Evolutionary conservation across 2,329 filamentous ascomycete genomes (phyloP).

Genomic region (Diaporthe humulicola): DNA sequence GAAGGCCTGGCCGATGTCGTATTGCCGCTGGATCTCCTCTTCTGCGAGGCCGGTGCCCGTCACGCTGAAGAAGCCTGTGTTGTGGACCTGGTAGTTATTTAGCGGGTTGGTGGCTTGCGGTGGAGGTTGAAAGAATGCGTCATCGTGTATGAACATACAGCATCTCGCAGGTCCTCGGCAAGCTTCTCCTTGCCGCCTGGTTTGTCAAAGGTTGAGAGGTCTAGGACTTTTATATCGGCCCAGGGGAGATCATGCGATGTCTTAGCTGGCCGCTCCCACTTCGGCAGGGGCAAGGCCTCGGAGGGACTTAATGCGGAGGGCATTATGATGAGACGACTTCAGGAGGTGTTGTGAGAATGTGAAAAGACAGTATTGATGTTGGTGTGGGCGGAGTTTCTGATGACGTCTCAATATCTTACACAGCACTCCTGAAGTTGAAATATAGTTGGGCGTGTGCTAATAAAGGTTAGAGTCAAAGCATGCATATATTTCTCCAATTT

Average conservation of each 20-base stretch:
- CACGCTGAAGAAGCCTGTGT: conserved; percentile 65
- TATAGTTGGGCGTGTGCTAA: not conserved
- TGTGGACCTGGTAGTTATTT: conserved; percentile 42
- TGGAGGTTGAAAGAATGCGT: conserved; percentile 39
- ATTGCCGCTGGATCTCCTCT: conserved; percentile 66
- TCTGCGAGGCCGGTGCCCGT: conserved; percentile 66
- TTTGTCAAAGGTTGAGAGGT: conserved; percentile 61
- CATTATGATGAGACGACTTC: conserved; percentile 10
- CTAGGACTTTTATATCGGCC: conserved; percentile 67
- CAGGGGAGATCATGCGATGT: conserved; percentile 52
- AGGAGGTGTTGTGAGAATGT: not conserved
- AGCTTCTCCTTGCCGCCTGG: conserved; percentile 65
- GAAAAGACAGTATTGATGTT: not conserved
- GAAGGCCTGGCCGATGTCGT: conserved; percentile 66
- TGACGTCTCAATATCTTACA: not conserved
- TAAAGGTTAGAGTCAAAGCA: not conserved
- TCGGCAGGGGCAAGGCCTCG: conserved; percentile 41
- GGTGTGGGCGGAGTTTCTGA: not conserved
- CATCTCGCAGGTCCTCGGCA: conserved; percentile 64
- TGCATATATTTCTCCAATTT: not conserved
- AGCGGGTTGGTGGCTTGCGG: not conserved
- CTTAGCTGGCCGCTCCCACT: conserved; percentile 48
- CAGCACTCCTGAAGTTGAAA: not conserved
- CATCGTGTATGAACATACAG: conserved; percentile 48
- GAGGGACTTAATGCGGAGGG: conserved; percentile 33